Conservation (phyloP, 202 grass and related monocot genomes). For the Panicum hallii region DNA sequence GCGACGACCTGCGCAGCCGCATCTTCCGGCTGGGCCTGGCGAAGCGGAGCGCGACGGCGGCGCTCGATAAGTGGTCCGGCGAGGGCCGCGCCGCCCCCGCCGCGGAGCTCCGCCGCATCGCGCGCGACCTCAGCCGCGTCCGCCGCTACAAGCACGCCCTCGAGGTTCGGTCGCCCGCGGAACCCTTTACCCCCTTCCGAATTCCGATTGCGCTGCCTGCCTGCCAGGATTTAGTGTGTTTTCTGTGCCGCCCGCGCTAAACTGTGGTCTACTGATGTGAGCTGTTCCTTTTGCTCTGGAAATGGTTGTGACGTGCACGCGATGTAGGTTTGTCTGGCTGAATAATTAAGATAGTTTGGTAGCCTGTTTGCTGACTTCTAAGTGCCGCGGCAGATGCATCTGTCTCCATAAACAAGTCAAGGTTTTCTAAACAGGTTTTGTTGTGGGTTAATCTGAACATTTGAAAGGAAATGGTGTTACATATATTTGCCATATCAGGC, state of each 20-base stretch:
- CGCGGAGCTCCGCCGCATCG: slow-evolving; percentile 61
- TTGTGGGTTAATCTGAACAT: neutral
- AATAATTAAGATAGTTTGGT: neutral
- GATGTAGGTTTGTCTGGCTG: neutral
- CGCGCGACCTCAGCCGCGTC: slow-evolving; percentile 65
- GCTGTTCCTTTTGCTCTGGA: neutral
- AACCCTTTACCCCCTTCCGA: neutral
- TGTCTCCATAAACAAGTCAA: neutral
- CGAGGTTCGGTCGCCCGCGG: slow-evolving; percentile 53
- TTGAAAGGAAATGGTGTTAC: neutral
- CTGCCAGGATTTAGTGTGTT: neutral
- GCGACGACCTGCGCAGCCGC: slow-evolving; percentile 66
- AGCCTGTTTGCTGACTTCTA: neutral
- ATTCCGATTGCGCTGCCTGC: neutral
- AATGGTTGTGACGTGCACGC: slow-evolving; percentile 13
- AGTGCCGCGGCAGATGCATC: neutral
- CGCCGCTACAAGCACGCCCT: slow-evolving; percentile 86
- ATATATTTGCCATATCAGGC: neutral
- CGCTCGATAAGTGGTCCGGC: slow-evolving; percentile 68
- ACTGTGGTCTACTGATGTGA: neutral
- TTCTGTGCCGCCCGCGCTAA: neutral
- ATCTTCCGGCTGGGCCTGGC: slow-evolving; percentile 73
- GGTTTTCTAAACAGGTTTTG: neutral
- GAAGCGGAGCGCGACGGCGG: slow-evolving; percentile 77
- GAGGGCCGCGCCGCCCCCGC: slow-evolving; percentile 60